These are phyloP conservation scores for Hanseniaspora pseudoguilliermondii DNA, from an alignment of 805 yeast genomes.

Conservation along the genomic window DNA sequence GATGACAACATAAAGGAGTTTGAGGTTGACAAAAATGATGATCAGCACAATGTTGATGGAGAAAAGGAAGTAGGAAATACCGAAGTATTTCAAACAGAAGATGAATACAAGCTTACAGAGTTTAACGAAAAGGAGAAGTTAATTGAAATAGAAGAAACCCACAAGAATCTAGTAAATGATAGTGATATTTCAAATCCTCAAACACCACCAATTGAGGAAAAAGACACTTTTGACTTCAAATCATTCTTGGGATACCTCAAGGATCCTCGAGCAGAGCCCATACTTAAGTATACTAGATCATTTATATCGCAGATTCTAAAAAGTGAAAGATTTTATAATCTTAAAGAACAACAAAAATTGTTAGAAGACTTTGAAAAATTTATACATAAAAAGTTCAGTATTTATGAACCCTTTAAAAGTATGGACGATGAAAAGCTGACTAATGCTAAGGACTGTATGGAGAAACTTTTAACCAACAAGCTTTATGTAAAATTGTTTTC, in stretches of 20 bases:
- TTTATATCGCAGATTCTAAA: slow-evolving; percentile 58
- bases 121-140: background rate
- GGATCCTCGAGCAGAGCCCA: slow-evolving; percentile 70
- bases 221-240: slow-evolving; percentile 66
- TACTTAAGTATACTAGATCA: slow-evolving; percentile 72
- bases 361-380: slow-evolving; percentile 65
- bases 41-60: background rate
- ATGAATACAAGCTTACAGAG: background rate
- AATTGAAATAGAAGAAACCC: background rate
- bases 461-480: slow-evolving; percentile 81
- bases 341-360: slow-evolving; percentile 65
- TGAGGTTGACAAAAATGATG: slow-evolving; percentile 10
- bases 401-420: slow-evolving; percentile 60
- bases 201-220: background rate
- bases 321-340: slow-evolving; percentile 52
- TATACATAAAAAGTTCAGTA: slow-evolving; percentile 47
- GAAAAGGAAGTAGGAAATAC: background rate
- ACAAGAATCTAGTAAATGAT: background rate
- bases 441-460: slow-evolving; percentile 82
- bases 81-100: background rate
- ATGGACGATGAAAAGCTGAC: slow-evolving; percentile 48
- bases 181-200: background rate
- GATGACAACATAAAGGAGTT: slow-evolving; percentile 3
- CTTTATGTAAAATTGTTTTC: slow-evolving; percentile 68
- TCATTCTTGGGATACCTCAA: slow-evolving; percentile 59